Conservation (phyloP, 164 flowering plant genomes). For the Annona cherimola region DNA sequence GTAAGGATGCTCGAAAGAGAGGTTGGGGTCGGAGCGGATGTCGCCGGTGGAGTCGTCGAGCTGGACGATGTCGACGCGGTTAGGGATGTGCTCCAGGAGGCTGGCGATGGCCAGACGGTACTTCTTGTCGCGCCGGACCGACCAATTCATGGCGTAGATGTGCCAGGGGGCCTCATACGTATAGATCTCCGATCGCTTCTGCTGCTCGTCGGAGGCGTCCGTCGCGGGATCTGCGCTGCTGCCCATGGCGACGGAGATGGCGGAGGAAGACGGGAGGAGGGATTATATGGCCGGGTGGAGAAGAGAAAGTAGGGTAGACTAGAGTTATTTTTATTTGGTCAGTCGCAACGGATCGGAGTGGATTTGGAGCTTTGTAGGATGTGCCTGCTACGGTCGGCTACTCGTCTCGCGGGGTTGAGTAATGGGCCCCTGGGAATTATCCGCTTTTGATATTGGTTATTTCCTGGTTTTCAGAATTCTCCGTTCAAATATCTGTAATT, state of each 20-base stretch:
- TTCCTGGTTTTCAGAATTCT: too few relatives aligned
- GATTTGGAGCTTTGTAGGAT: too few relatives aligned
- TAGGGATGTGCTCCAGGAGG: constrained; percentile 66
- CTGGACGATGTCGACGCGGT: constrained; percentile 78
- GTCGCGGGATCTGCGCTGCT: constrained; percentile 6
- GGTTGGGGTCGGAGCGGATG: constrained; percentile 59
- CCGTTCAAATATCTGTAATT: too few relatives aligned
- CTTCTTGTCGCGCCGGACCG: constrained; percentile 85
- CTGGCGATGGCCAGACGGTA: constrained; percentile 87
- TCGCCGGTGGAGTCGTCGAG: constrained; percentile 75
- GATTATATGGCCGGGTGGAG: too few relatives aligned
- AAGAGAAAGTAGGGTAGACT: too few relatives aligned
- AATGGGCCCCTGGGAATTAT: too few relatives aligned
- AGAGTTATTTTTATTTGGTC: too few relatives aligned
- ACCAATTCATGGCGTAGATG: constrained; percentile 98
- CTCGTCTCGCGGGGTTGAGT: too few relatives aligned
- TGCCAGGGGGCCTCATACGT: constrained; percentile 97
- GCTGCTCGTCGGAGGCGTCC: constrained; percentile 74
- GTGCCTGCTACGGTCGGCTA: too few relatives aligned
- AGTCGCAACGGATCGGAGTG: too few relatives aligned
- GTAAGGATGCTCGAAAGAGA: constrained; percentile 86
- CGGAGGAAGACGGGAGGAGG: too few relatives aligned
- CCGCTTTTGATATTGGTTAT: too few relatives aligned
- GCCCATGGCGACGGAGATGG: background rate
- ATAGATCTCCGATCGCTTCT: constrained; percentile 90